phyloP scores from a whole-genome alignment of 108 stramenopile species.

The Fragilaria crotonensis region DNA sequence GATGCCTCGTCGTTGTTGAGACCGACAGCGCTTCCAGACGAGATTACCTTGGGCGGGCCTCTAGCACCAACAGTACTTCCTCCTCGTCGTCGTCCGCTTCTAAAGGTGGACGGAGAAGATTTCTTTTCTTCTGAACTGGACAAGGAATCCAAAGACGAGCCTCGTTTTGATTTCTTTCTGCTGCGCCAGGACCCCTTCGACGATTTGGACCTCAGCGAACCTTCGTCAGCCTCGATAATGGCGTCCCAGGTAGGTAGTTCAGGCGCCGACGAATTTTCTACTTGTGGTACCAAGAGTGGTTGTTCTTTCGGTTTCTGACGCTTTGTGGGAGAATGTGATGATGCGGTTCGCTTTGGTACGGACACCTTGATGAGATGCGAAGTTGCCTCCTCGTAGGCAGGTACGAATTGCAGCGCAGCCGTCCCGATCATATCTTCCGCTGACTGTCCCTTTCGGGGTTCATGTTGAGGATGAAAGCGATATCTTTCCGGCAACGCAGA shows the following conservation, averaged over 20 bases:
- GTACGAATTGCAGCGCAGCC: constrained; percentile 11
- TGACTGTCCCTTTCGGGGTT: background rate
- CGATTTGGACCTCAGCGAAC: background rate
- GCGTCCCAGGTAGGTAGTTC: constrained; percentile 12
- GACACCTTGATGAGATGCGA: constrained; percentile 2
- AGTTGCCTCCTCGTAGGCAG: constrained; percentile 9
- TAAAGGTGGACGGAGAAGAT: background rate
- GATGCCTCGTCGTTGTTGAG: background rate
- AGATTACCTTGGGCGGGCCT: background rate
- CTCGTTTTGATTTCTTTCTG: background rate
- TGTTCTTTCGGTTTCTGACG: background rate
- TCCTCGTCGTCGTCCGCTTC: background rate
- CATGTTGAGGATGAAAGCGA: background rate
- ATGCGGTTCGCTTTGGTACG: too few species aligned
- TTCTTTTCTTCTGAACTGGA: background rate
- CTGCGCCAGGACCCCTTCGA: background rate
- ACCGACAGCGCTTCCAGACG: background rate
- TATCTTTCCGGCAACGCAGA: background rate
- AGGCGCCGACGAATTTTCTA: background rate
- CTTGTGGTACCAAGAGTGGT: background rate
- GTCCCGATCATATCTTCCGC: background rate
- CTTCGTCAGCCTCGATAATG: constrained; percentile 6
- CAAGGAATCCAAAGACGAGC: background rate
- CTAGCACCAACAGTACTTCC: background rate
- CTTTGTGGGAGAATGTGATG: background rate